Evolutionary conservation across 140 eudicot genomes (phyloP).

Genomic region (Stevia rebaudiana): DNA sequence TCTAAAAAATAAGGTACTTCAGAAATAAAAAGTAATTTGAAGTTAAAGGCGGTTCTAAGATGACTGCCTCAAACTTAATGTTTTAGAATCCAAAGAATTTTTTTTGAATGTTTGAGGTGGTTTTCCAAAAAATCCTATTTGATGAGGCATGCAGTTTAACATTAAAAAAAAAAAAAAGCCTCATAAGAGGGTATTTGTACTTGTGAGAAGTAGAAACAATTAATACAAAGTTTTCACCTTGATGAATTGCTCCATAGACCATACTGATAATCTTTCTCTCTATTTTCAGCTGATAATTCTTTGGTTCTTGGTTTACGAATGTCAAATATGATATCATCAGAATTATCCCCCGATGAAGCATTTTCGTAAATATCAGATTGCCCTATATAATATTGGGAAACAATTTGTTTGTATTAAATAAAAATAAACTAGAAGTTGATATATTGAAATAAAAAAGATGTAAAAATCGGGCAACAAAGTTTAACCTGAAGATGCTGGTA

Average conservation of each 20-base stretch:
- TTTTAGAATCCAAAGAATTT: too few species aligned
- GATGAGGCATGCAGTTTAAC: too few species aligned
- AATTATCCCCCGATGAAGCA: slow-evolving; percentile 88
- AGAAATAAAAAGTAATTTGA: too few species aligned
- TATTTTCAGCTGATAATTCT: slow-evolving; percentile 42
- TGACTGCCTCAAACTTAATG: too few species aligned
- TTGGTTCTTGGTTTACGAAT: slow-evolving; percentile 48
- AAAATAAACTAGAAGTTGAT: background rate
- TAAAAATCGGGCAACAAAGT: background rate
- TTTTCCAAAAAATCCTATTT: too few species aligned
- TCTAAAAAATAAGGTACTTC: too few species aligned
- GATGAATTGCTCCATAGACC: slow-evolving; percentile 94
- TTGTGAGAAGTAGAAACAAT: background rate
- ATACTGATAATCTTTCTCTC: slow-evolving; percentile 51
- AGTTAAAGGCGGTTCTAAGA: too few species aligned
- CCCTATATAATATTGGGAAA: slow-evolving; percentile 28
- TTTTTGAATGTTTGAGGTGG: too few species aligned
- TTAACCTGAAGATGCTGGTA: slow-evolving; percentile 83
- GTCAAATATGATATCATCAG: slow-evolving; percentile 63
- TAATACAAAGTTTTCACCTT: slow-evolving; percentile 40
- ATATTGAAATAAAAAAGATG: background rate
- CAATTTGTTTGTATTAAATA: background rate
- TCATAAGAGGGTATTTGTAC: too few species aligned
- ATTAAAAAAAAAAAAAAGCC: too few species aligned
- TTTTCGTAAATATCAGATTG: slow-evolving; percentile 73